phyloP scores from a whole-genome alignment of 495 filamentous ascomycete genomes.

The Penicillium nucicola region DNA sequence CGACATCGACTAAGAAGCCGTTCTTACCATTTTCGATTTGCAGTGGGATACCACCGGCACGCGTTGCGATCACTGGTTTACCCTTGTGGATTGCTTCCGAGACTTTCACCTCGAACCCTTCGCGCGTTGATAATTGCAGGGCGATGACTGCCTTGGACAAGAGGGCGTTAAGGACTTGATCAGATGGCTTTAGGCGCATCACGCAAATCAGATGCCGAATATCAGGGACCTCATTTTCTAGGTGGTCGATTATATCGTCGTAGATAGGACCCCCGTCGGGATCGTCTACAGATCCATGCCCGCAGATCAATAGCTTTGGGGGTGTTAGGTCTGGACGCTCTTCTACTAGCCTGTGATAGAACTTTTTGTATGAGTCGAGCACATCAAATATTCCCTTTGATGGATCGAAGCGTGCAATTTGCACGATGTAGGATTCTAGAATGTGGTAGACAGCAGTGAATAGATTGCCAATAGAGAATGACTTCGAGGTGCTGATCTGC shows the following conservation, averaged over 20 bases:
- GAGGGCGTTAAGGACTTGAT: constrained; percentile 80
- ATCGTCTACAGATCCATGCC: constrained; percentile 83
- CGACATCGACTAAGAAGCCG: constrained; percentile 73
- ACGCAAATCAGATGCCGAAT: constrained; percentile 63
- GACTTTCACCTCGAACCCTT: constrained; percentile 90
- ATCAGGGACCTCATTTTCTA: constrained; percentile 54
- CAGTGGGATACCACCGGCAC: constrained; percentile 77
- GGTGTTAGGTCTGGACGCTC: constrained; percentile 40
- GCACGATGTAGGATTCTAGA: constrained; percentile 70
- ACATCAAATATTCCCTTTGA: constrained; percentile 83
- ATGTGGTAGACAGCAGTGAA: background rate
- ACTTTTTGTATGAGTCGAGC: constrained; percentile 72
- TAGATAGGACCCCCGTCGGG: constrained; percentile 75
- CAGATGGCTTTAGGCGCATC: constrained; percentile 73
- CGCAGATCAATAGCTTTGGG: constrained; percentile 74
- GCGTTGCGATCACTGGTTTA: constrained; percentile 75
- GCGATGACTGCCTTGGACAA: constrained; percentile 70
- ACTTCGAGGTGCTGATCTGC: background rate
- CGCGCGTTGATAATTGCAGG: constrained; percentile 76
- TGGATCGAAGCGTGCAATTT: constrained; percentile 84
- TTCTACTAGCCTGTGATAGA: constrained; percentile 57
- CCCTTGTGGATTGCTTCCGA: constrained; percentile 85
- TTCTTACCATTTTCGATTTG: constrained; percentile 72
- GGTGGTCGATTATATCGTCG: constrained; percentile 63
- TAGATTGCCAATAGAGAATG: background rate